phyloP scores from a whole-genome alignment of 345 rosid genomes.

The Arabidopsis suecica region DNA sequence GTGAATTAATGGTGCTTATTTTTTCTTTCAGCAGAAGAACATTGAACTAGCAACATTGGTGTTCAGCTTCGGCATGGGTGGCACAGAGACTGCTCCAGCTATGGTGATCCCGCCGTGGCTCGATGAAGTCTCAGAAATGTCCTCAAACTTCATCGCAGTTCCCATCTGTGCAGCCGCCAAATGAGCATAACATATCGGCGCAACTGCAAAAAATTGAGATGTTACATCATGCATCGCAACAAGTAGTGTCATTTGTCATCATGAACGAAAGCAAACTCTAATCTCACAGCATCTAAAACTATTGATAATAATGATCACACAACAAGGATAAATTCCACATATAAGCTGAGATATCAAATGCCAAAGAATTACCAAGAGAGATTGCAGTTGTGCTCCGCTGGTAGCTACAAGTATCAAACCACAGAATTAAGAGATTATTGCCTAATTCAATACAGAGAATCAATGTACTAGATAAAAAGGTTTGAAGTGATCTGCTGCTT shows the following conservation, averaged over 20 bases:
- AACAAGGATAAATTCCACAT: not conserved
- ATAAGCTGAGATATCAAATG: not conserved
- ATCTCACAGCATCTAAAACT: too few species aligned
- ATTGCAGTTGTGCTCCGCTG: constrained; percentile 87
- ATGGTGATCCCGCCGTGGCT: constrained; percentile 19
- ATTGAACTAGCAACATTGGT: constrained; percentile 55
- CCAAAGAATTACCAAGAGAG: constrained; percentile 59
- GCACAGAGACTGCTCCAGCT: constrained; percentile 31
- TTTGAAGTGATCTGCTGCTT: constrained; percentile 32
- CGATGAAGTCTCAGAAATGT: constrained; percentile 22
- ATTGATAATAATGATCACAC: too few species aligned
- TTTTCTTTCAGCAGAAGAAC: constrained; percentile 65
- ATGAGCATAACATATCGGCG: constrained; percentile 24
- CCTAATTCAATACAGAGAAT: not conserved
- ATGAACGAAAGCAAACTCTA: too few species aligned
- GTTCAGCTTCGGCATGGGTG: constrained; percentile 58
- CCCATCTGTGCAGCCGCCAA: constrained; percentile 41
- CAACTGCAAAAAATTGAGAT: constrained; percentile 19
- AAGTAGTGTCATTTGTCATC: too few species aligned
- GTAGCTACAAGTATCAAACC: constrained; percentile 53
- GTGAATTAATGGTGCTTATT: not conserved
- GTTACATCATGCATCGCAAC: too few species aligned
- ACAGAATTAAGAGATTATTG: not conserved
- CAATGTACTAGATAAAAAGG: not conserved
- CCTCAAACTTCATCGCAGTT: constrained; percentile 26